Base-by-base conservation (phyloP, 2,329 filamentous ascomycete species). In the Ascocoryne sarcoides region DNA sequence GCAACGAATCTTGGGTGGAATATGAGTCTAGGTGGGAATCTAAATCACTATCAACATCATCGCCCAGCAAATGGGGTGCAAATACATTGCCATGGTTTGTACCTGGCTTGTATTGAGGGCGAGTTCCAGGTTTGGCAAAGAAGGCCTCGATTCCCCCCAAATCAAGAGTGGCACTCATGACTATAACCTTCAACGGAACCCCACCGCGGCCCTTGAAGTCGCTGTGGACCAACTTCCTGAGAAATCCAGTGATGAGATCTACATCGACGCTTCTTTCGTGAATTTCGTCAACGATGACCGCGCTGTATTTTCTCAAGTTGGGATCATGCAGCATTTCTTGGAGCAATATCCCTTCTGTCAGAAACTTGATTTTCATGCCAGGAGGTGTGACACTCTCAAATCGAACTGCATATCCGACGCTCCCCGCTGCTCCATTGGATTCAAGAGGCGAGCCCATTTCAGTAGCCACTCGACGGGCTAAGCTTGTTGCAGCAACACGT, bases 161-260 rank as follows among this genome's bases (percentile, higher is more conserved):
- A 60, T 96, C 86, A 28, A 88, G 86, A 5, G 92, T 98, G 36
- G 92, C 92, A 70, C 89, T 95, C 92, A 98, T 98, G 57, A 96
- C 76, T 23, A 95, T 76, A 3, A 96, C 79, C 60, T 95, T 96
- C 41, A 98, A 66, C 1, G 84, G 80, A 20, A 82, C 66, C 4
- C 83, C 84, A 5, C 81, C 79, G 4, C 83, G 76, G 5, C 79
- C 79, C 32, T 74, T 68, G 28, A 75, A 73, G 40, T 79, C 69
- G 2, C 73, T 68, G 1, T 70, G 67, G 1, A 92, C 65, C 34
- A 96, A 75, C 45, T 84, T 82, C 57, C 85, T 85, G 46, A 98
- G 60, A 49, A 98, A 96, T 0, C 92, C 92, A 18, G 93, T 70
- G 8, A 95, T 71, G 18, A 98, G 65, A 64, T 98, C 92, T 5